A percentile compares a stretch with the other conserved stretches of the same genome.
These are phyloP conservation scores for Linderina pennispora DNA, from an alignment of 192 early-diverging fungal species.

Conservation along the genomic window DNA sequence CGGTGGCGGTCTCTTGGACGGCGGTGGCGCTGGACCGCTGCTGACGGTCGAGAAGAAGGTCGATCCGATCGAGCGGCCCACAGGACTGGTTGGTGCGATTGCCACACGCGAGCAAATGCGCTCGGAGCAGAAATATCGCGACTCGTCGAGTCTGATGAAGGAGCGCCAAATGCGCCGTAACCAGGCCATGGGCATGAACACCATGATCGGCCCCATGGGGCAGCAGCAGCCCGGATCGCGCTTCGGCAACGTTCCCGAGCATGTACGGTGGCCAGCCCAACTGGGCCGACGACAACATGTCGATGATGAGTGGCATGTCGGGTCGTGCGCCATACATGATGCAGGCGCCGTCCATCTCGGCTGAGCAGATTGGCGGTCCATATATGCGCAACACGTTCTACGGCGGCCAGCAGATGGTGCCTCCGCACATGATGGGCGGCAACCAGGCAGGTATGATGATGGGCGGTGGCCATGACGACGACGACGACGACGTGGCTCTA, in stretches of 20 bases:
- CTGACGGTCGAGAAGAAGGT: conserved; percentile 45
- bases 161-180: conserved; percentile 50
- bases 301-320: conserved; percentile 45
- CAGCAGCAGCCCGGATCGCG: conserved; percentile 16
- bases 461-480: conserved; percentile 2
- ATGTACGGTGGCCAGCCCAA: conserved; percentile 36
- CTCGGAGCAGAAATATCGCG: conserved; percentile 49
- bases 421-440: conserved; percentile 3
- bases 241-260: conserved; percentile 26
- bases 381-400: conserved; percentile 37
- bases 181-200: conserved; percentile 41
- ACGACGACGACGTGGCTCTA: conserved; percentile 43
- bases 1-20: conserved; percentile 30
- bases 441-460: conserved; percentile 8
- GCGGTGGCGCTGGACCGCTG: conserved; percentile 36
- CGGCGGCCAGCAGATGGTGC: conserved; percentile 7
- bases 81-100: conserved; percentile 49
- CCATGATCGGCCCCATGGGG: too few species aligned
- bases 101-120: conserved; percentile 50
- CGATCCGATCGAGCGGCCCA: conserved; percentile 42
- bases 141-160: conserved; percentile 47
- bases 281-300: conserved; percentile 45
- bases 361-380: conserved; percentile 29
- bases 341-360: conserved; percentile 37
- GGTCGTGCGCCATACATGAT: conserved; percentile 38